A percentile compares a stretch with the other conserved stretches of the same genome.
Evolutionary conservation across 495 filamentous ascomycete species (phyloP).

Genomic region (Apodospora peruviana): DNA sequence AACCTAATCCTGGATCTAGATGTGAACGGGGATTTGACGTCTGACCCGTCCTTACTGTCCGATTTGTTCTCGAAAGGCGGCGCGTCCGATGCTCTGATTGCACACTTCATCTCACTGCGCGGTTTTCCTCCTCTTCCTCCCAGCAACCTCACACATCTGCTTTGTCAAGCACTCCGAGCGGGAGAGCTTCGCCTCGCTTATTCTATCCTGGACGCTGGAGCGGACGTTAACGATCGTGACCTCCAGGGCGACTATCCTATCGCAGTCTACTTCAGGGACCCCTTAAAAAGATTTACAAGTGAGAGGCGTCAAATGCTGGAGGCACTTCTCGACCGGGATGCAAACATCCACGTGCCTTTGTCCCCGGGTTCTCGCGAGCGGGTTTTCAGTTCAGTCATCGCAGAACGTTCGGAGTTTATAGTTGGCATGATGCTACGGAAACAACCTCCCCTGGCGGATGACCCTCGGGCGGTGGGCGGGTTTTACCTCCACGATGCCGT

Average conservation of each 20-base stretch:
- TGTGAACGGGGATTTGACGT: slow-evolving; percentile 1
- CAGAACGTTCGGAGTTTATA: background rate
- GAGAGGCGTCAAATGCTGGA: slow-evolving; percentile 1
- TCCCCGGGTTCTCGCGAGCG: background rate
- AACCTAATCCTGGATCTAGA: slow-evolving; percentile 17
- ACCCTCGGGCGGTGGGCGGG: slow-evolving; percentile 7
- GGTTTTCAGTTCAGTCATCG: slow-evolving; percentile 11
- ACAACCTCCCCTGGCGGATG: slow-evolving; percentile 5
- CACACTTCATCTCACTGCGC: slow-evolving; percentile 6
- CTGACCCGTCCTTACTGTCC: slow-evolving; percentile 7
- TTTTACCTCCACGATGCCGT: slow-evolving; percentile 15
- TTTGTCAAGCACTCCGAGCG: slow-evolving; percentile 6
- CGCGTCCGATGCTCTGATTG: slow-evolving; percentile 1
- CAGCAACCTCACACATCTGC: slow-evolving; percentile 4
- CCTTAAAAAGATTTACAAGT: background rate
- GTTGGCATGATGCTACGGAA: slow-evolving; percentile 12
- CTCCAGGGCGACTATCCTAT: slow-evolving; percentile 5
- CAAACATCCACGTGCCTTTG: slow-evolving; percentile 9
- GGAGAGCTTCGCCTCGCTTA: slow-evolving; percentile 9
- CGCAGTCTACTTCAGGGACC: slow-evolving; percentile 5
- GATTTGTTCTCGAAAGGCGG: slow-evolving; percentile 6
- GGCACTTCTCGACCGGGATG: slow-evolving; percentile 12
- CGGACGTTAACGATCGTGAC: slow-evolving; percentile 11
- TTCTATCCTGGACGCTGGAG: slow-evolving; percentile 10
- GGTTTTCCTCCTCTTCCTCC: slow-evolving; percentile 6